Conservation (phyloP, 495 filamentous ascomycete genomes). For the Neurospora sp. region DNA sequence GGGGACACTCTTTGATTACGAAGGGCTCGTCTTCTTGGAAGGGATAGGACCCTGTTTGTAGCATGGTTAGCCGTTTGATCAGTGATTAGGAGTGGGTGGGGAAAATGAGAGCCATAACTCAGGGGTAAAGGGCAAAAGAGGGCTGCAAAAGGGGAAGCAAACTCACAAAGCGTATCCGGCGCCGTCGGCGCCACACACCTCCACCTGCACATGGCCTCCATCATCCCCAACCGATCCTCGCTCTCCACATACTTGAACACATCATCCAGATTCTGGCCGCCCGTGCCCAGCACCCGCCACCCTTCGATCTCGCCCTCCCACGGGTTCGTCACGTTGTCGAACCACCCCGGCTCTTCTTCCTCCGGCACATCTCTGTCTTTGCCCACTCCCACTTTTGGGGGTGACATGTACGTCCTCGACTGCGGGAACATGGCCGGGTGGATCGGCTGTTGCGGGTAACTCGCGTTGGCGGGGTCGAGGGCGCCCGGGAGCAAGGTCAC, state of each 20-base stretch:
- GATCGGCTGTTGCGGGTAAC: conserved; percentile 72
- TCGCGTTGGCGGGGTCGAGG: conserved; percentile 69
- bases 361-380: background rate
- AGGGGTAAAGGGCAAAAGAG: background rate
- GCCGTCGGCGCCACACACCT: conserved; percentile 87
- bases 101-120: no score
- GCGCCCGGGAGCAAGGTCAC: conserved; percentile 70
- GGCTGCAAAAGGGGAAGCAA: background rate
- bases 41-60: conserved; percentile 72
- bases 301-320: conserved; percentile 85
- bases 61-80: background rate
- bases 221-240: conserved; percentile 68
- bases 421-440: conserved; percentile 75
- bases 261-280: conserved; percentile 90
- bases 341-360: conserved; percentile 52
- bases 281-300: conserved; percentile 71
- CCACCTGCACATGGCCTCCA: conserved; percentile 90
- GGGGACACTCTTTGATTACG: conserved; percentile 70
- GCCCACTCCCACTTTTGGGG: conserved; percentile 16
- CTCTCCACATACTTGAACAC: conserved; percentile 79
- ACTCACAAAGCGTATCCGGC: conserved; percentile 89
- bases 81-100: no score
- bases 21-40: conserved; percentile 89
- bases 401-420: conserved; percentile 54
- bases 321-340: conserved; percentile 87